These are phyloP conservation scores for Leccinum griseonigrum DNA, from an alignment of 1,284 basidiomycete genomes.

Conservation along the genomic window DNA sequence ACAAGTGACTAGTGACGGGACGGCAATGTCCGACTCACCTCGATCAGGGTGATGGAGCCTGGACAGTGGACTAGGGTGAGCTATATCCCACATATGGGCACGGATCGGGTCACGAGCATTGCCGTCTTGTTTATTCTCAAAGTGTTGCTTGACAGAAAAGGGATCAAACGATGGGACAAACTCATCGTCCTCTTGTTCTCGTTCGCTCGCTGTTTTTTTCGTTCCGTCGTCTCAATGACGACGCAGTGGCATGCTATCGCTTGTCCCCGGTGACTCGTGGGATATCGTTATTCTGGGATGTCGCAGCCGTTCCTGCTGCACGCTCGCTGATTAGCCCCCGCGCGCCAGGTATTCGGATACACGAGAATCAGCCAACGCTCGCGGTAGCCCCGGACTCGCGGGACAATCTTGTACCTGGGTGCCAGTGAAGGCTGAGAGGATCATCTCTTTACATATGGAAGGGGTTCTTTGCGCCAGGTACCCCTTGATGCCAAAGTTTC, in stretches of 20 bases:
- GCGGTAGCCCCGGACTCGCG: not conserved
- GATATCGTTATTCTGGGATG: not conserved
- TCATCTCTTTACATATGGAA: conserved; percentile 6
- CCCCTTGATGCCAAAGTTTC: conserved; percentile 11
- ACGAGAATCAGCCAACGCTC: not conserved
- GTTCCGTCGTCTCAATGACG: not conserved
- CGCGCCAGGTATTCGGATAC: conserved; percentile 8
- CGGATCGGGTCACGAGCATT: not conserved
- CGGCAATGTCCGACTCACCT: not conserved
- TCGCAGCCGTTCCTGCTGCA: not conserved
- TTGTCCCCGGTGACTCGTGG: not conserved
- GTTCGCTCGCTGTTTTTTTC: not conserved
- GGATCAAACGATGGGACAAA: conserved; percentile 10
- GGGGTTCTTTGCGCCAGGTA: not conserved
- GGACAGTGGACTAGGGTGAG: not conserved
- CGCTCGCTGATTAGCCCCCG: not conserved
- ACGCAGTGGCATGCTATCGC: not conserved
- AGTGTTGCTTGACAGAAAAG: not conserved
- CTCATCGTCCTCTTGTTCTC: not conserved
- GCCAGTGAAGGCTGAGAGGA: not conserved
- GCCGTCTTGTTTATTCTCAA: not conserved
- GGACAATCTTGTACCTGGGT: conserved; percentile 15
- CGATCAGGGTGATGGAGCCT: not conserved
- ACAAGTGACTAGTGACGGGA: not conserved
- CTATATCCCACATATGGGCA: not conserved